A percentile compares a stretch with the other conserved stretches of the same genome.
These are phyloP conservation scores for Ramaria rubella DNA, from an alignment of 768 basidiomycete species.

Conservation along the genomic window DNA sequence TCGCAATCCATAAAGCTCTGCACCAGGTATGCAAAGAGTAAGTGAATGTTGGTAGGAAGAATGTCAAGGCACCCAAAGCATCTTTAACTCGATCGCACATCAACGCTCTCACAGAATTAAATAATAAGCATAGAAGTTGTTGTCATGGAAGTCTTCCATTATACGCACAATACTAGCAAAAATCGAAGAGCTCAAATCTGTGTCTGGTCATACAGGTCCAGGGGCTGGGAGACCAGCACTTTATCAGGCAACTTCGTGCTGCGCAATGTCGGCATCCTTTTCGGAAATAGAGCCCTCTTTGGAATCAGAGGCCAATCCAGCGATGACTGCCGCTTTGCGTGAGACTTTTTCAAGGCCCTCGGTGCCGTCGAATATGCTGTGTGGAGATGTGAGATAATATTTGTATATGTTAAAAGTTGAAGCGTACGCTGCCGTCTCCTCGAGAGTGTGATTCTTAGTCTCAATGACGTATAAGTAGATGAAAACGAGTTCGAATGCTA, in stretches of 20 bases:
- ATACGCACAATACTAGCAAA: too few species aligned
- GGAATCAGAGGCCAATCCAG: neutral
- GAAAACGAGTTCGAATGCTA: slow-evolving; percentile 59
- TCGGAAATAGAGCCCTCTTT: neutral
- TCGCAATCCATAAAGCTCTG: too few species aligned
- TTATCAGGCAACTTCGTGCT: neutral
- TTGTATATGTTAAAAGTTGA: neutral
- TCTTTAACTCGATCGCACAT: too few species aligned
- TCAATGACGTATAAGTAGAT: slow-evolving; percentile 60
- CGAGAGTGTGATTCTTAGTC: slow-evolving; percentile 69
- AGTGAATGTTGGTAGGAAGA: too few species aligned
- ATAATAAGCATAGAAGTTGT: too few species aligned
- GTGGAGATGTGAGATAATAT: neutral
- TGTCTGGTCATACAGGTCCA: too few species aligned
- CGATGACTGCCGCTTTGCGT: neutral
- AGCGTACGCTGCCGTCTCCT: slow-evolving; percentile 59
- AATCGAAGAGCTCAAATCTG: too few species aligned
- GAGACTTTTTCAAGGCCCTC: slow-evolving; percentile 36
- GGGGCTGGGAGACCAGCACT: neutral
- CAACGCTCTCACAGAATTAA: too few species aligned
- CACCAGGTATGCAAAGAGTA: too few species aligned
- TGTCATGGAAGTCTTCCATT: too few species aligned
- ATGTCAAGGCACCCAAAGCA: too few species aligned
- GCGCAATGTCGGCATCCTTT: too few species aligned
- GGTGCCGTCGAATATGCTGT: slow-evolving; percentile 60